Evolutionary conservation across 371 early-diverging fungal species (phyloP).

Genomic region (Circinella umbellata): DNA sequence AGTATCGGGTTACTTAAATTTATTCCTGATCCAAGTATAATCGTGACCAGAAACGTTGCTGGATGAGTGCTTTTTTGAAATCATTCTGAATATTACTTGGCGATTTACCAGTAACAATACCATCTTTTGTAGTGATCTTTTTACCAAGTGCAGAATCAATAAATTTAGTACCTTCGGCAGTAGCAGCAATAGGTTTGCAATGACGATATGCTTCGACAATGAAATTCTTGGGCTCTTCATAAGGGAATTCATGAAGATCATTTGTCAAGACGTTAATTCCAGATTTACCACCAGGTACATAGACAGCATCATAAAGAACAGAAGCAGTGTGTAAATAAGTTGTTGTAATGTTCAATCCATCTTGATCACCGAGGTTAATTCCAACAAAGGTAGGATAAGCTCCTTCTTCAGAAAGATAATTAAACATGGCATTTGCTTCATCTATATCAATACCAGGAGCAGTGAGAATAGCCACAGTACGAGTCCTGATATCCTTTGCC

Average conservation of each 20-base stretch:
- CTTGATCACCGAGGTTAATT: conserved; percentile 23
- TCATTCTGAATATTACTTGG: conserved; percentile 5
- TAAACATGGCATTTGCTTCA: conserved; percentile 35
- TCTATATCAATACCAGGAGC: conserved; percentile 35
- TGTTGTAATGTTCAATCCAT: conserved; percentile 29
- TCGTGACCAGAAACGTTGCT: conserved; percentile 46
- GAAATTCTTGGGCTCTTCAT: conserved; percentile 36
- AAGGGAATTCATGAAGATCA: conserved; percentile 28
- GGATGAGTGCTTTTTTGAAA: conserved; percentile 28
- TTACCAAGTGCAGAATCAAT: conserved; percentile 23
- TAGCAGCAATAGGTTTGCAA: conserved; percentile 42
- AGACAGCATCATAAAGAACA: conserved; percentile 43
- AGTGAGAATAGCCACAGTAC: conserved; percentile 41
- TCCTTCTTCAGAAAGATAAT: conserved; percentile 28
- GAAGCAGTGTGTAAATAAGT: conserved; percentile 40
- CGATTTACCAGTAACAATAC: conserved; percentile 22
- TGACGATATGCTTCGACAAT: conserved; percentile 43
- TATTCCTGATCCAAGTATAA: conserved; percentile 31
- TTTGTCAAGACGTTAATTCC: conserved; percentile 24
- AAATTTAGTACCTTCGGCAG: conserved; percentile 29
- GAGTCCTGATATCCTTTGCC: conserved; percentile 35
- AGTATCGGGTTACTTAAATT: neutral
- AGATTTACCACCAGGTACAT: conserved; percentile 37
- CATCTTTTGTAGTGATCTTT: conserved; percentile 18
- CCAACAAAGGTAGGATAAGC: conserved; percentile 41